Evolutionary conservation across 2,329 filamentous ascomycete genomes (phyloP), one percentile per base, ranked within the genome.

Genomic region (Alternaria rosae): DNA sequence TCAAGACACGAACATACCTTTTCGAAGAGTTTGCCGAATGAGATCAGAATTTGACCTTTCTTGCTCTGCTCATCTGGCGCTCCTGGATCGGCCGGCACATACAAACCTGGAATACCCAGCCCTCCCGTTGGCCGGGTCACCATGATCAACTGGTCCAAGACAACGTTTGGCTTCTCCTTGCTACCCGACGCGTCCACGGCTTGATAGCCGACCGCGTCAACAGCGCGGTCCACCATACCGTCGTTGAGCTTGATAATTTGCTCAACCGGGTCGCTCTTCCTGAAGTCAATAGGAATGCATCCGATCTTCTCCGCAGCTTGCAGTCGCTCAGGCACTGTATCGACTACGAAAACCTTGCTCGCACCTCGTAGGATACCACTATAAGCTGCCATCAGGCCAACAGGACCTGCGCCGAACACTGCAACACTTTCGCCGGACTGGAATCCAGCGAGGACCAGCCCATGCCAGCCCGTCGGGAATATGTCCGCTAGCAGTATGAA

Each of bases 11-110:
- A 41, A 54, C 69, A 52, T 74, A 85, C 87, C 83, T 91, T 91
- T 68, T 91, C 88, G 68, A 91, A 91, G 0, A 91, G 79, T 75
- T 91, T 91, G 58, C 88, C 88, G 68, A 91, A 91, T 56, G 85
- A 87, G 26, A 90, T 80, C 63, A 87, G 80, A 56, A 91, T 86
- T 82, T 88, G 86, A 0, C 88, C 88, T 69, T 89, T 87, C n/a
- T 83, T 85, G 17, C 84, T 82, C 44, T 87, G 84, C 55, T 82
- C 83, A 62, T 91, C 88, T 2, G 87, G 85, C 30, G 88, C 88
- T 48, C 88, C 88, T 13, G 88, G 88, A 63, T 91, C 86, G 50
- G 80, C 80, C 15, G 87, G 80, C 1, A 82, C 81, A 58, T 80
- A 86, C 3, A 88, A 80, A 0, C 86, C 86, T 5, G 87, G 86